Evolutionary conservation across 108 stramenopile genomes (phyloP).

Genomic region (Pseudonitzschia multistriata): DNA sequence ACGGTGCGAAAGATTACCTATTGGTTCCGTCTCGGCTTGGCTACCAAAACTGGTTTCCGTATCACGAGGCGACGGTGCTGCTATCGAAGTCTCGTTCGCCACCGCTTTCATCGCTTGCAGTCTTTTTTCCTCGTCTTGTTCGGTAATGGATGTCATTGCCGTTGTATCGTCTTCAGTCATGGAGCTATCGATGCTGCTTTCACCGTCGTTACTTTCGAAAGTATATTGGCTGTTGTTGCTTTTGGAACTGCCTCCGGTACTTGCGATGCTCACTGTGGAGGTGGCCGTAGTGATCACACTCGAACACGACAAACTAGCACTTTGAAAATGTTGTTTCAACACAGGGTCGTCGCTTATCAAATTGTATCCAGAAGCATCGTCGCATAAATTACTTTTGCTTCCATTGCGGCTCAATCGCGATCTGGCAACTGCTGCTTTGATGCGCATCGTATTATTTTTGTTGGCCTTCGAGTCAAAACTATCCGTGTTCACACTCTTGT

Average conservation of each 20-base stretch:
- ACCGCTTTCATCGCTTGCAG: not conserved
- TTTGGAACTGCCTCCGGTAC: not conserved
- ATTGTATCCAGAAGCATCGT: not conserved
- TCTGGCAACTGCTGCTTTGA: not conserved
- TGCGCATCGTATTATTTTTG: not conserved
- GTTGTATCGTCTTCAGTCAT: not conserved
- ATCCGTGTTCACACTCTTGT: not conserved
- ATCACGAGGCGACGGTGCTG: not conserved
- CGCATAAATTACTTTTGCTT: not conserved
- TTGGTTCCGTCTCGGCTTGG: not conserved
- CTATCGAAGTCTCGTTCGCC: not conserved
- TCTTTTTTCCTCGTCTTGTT: not conserved
- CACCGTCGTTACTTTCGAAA: not conserved
- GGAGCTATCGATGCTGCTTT: not conserved
- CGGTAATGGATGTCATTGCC: not conserved
- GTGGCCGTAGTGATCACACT: not conserved
- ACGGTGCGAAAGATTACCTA: not conserved
- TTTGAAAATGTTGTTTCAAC: not conserved
- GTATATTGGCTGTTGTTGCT: not conserved
- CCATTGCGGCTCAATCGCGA: not conserved
- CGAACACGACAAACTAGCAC: not conserved
- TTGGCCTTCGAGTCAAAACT: not conserved
- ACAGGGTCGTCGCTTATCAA: not conserved
- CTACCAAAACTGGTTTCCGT: not conserved
- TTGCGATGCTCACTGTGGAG: not conserved